Conservation (phyloP, 73 alveolate species). For the Breviolum minutum region DNA sequence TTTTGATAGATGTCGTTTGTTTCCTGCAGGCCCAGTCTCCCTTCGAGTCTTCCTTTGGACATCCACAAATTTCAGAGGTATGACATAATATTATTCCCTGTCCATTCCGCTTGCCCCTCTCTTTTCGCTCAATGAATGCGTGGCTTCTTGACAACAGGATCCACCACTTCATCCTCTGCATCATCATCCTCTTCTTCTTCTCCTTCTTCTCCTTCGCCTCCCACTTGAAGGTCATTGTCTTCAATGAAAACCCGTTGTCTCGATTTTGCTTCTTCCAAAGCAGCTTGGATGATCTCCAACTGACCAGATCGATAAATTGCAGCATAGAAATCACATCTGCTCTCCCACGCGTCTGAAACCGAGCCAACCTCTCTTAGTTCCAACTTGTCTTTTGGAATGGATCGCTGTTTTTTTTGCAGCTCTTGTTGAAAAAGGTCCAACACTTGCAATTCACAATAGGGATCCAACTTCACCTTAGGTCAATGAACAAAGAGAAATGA, state of each 20-base stretch:
- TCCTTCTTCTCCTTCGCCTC: neutral
- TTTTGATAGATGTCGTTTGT: too few relatives aligned
- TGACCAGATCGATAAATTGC: neutral
- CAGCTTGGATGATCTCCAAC: constrained; percentile 9
- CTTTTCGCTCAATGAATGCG: neutral
- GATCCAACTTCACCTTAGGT: neutral
- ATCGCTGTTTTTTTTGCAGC: neutral
- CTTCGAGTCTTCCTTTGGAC: too few relatives aligned
- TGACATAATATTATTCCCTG: too few relatives aligned
- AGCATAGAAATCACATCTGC: neutral
- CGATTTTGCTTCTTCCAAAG: neutral
- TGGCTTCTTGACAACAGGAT: neutral
- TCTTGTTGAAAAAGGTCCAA: neutral
- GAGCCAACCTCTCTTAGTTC: neutral
- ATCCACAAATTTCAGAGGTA: too few relatives aligned
- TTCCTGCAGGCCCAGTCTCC: too few relatives aligned
- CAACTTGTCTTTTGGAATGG: neutral
- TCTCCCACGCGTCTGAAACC: neutral
- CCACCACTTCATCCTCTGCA: neutral
- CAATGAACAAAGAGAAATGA: neutral
- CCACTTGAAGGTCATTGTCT: neutral
- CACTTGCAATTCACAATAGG: neutral
- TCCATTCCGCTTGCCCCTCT: too few relatives aligned
- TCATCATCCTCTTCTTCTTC: neutral
- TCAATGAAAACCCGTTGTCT: neutral